phyloP scores from a whole-genome alignment of 202 grass and related monocot genomes.

The Setaria viridis region DNA sequence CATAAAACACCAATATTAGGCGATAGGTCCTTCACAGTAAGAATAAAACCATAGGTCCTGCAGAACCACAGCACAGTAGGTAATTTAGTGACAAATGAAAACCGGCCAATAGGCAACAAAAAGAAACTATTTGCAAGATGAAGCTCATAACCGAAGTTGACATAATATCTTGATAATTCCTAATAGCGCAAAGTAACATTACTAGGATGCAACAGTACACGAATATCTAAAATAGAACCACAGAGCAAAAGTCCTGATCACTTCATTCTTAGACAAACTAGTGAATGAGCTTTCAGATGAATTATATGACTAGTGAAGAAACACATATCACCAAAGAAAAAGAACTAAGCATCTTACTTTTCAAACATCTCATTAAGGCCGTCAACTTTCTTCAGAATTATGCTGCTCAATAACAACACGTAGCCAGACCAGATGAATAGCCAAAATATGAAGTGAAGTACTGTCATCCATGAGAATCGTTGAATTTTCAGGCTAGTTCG shows the following conservation, averaged over 20 bases:
- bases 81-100: constrained; percentile 40
- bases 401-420: constrained; percentile 73
- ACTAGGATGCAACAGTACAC: not conserved
- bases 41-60: constrained; percentile 97
- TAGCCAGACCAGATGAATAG: constrained; percentile 70
- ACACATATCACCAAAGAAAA: not conserved
- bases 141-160: not conserved
- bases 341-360: constrained; percentile 63
- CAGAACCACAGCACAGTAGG: constrained; percentile 45
- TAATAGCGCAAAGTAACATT: not conserved
- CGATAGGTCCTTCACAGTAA: constrained; percentile 84
- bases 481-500: constrained; percentile 27
- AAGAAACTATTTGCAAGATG: not conserved
- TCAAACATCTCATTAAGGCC: constrained; percentile 79
- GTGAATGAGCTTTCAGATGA: not conserved
- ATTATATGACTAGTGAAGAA: not conserved
- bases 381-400: constrained; percentile 74
- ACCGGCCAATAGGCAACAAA: not conserved
- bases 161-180: constrained; percentile 11
- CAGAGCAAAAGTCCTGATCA: not conserved
- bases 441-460: constrained; percentile 75
- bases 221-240: constrained; percentile 28
- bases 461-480: constrained; percentile 62
- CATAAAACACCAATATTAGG: constrained; percentile 98
- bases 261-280: not conserved